Percentiles rank a stretch among this genome's conserved stretches.
Evolutionary conservation across 257 asterid species (phyloP).

Genomic region (Ajuga chamaepitys): DNA sequence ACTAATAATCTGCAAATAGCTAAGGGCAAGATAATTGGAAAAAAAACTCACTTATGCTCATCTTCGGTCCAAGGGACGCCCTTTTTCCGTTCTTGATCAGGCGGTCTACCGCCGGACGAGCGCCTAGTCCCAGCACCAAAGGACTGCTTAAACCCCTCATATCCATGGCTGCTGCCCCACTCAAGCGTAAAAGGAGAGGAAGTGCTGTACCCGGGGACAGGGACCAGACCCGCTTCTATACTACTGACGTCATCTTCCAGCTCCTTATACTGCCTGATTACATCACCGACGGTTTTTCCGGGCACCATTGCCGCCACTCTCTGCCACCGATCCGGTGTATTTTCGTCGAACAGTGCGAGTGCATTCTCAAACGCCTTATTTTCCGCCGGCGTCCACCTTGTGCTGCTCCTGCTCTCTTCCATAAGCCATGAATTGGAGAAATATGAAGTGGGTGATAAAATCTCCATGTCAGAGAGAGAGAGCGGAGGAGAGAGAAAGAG

Average conservation of each 20-base stretch:
- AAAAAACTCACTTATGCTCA: constrained; percentile 70
- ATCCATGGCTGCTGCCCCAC: constrained; percentile 53
- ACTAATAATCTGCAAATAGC: neutral
- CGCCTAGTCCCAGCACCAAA: constrained; percentile 38
- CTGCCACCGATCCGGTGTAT: constrained; percentile 85
- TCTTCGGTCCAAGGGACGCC: constrained; percentile 99
- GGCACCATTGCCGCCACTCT: constrained; percentile 91
- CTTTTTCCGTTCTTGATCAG: constrained; percentile 83
- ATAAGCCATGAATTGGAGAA: constrained; percentile 47
- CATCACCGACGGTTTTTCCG: constrained; percentile 72
- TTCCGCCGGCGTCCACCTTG: constrained; percentile 81
- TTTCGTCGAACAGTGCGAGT: constrained; percentile 73
- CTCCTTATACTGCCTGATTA: constrained; percentile 68
- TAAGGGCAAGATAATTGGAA: neutral
- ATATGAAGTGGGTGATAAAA: constrained; percentile 57
- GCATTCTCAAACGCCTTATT: constrained; percentile 92
- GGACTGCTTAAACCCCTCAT: constrained; percentile 43
- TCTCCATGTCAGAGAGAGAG: constrained; percentile 56
- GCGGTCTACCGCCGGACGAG: constrained; percentile 40
- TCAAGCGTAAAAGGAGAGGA: constrained; percentile 70
- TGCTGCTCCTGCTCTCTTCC: constrained; percentile 41
- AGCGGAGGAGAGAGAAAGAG: constrained; percentile 11
- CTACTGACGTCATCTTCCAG: constrained; percentile 83
- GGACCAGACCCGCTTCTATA: constrained; percentile 84
- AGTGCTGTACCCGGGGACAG: constrained; percentile 59